Evolutionary conservation across 345 rosid species (phyloP).

Genomic region (Rhizophora mangle): DNA sequence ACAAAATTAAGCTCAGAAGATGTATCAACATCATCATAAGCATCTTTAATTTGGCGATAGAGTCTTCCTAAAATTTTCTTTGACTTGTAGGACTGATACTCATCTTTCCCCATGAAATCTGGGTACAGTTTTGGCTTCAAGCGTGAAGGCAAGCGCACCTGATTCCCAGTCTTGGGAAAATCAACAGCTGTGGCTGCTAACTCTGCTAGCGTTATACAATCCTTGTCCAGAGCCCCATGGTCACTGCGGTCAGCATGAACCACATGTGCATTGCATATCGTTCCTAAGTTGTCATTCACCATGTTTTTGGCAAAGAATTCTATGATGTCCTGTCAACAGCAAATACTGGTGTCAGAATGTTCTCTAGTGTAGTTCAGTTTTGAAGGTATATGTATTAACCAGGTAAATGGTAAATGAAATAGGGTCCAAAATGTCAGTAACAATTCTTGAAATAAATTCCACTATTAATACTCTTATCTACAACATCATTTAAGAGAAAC

Average conservation of each 20-base stretch:
- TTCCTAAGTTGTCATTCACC: constrained; percentile 67
- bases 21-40: constrained; percentile 40
- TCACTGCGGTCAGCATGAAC: constrained; percentile 82
- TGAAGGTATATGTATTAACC: not conserved
- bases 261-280: constrained; percentile 79
- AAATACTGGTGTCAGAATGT: not conserved
- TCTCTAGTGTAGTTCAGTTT: not conserved
- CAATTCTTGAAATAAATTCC: not conserved
- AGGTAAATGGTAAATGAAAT: not conserved
- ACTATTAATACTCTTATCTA: not conserved
- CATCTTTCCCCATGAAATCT: constrained; percentile 88
- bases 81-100: constrained; percentile 64
- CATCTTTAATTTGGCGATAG: constrained; percentile 57
- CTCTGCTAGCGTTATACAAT: constrained; percentile 63
- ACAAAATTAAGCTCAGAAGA: constrained; percentile 33
- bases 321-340: constrained; percentile 58
- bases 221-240: constrained; percentile 64
- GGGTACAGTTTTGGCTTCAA: constrained; percentile 77
- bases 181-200: constrained; percentile 92
- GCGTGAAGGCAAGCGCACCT: constrained; percentile 58
- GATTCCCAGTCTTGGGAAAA: constrained; percentile 84
- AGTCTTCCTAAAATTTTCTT: constrained; percentile 75
- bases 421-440: not conserved
- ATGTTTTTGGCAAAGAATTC: constrained; percentile 69
- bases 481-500: not conserved